Evolutionary conservation across 352 stramenopile species (phyloP).

Genomic region (Blastocystis sp.): DNA sequence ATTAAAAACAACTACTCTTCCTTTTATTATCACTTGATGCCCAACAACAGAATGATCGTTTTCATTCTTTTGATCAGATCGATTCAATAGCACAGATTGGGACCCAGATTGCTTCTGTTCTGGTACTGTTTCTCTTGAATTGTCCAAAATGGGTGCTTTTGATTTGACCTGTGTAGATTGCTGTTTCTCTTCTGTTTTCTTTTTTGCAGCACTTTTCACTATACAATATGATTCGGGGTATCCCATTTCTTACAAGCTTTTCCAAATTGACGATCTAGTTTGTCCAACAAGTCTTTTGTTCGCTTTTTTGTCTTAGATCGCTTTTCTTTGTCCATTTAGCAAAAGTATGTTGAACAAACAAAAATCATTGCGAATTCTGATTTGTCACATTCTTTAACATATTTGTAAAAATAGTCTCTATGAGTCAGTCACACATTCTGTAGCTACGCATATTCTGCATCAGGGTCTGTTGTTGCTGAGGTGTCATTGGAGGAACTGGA

Average conservation of each 20-base stretch:
- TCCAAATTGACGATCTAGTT: slow-evolving; percentile 40
- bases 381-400: not conserved
- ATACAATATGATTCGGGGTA: not conserved
- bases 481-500: not conserved
- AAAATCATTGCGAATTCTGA: not conserved
- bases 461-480: not conserved
- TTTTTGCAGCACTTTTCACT: not conserved
- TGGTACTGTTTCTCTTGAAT: not conserved
- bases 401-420: slow-evolving; percentile 5
- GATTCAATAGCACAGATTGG: not conserved
- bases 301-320: slow-evolving; percentile 18
- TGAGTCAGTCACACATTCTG: not conserved
- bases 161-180: not conserved
- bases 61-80: not conserved
- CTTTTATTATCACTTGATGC: not conserved
- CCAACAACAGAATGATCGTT: not conserved
- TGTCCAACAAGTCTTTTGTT: not conserved
- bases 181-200: not conserved
- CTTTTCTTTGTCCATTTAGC: not conserved
- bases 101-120: not conserved
- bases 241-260: not conserved
- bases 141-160: not conserved
- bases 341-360: not conserved
- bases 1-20: not conserved
- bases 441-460: slow-evolving; percentile 36